Base-by-base conservation (phyloP, 2,329 filamentous ascomycete species). In the Corynespora cassiicola region DNA sequence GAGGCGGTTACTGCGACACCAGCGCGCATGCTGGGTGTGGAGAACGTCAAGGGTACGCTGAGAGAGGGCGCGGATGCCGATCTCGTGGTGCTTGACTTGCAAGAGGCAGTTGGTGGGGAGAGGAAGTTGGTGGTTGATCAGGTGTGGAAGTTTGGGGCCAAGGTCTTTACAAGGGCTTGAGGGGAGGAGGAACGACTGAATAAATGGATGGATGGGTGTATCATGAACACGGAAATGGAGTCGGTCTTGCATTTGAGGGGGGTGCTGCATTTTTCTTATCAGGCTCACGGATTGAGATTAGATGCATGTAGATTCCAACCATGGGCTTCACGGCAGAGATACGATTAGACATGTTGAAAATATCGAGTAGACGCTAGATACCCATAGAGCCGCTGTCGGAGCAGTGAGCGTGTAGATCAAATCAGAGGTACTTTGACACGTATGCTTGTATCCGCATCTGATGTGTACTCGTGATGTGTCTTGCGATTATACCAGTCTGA, bases 1-100 rank as follows among this genome's bases (percentile, higher is more conserved):
- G 80, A 79, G 47, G 80, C 87, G 7, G 88, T 91, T 19, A 94
- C 89, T 1, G 74, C 79, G 21, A 90, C 88, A 1, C 89, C 89
- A 1, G 88, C 89, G 1, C 78, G 76, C 31, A 89, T 94, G 86
- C 71, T 94, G 12, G 86, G 86, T 1, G 58, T 91, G 26, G 69
- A 81, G 33, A 76, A 75, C 8, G 66, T 78, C 32, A 94, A 94
- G 68, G 89, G 89, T 0, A 76, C 47, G 20, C 47, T 77, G 33
- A 53, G 63, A 6, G 62, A 68, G 24, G 73, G 68, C n/a, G 70
- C 70, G 4, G 75, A 77, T 60, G 75, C 75, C 9, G 74, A 76
- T 65, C 63, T 92, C 31, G 79, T 90, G 22, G 78, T 92, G 12
- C 68, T 92, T 22, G 81, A 80, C 4, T 77, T 86, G 40, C 70